These are phyloP conservation scores for Kernera saxatilis DNA, from an alignment of 345 rosid species.

Conservation along the genomic window DNA sequence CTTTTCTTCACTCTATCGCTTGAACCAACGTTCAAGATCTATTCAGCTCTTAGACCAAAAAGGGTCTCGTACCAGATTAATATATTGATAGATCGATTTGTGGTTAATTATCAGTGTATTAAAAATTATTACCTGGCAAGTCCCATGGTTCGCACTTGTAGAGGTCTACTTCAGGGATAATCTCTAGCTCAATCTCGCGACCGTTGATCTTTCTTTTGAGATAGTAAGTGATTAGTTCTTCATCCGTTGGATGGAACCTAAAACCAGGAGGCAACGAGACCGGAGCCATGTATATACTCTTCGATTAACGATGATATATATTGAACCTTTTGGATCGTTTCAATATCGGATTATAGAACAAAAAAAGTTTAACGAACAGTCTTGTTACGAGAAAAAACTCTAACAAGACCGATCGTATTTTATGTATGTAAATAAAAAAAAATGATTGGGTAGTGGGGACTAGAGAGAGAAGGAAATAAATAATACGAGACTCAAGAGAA, in stretches of 20 bases:
- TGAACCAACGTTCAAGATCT: background rate
- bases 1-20: slow-evolving; percentile 16
- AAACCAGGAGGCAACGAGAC: slow-evolving; percentile 78
- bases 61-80: background rate
- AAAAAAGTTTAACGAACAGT: background rate
- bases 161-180: slow-evolving; percentile 76
- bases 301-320: background rate
- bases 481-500: background rate
- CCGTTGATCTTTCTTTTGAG: slow-evolving; percentile 69
- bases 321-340: background rate
- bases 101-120: background rate
- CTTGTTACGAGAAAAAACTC: slow-evolving; percentile 18
- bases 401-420: slow-evolving; percentile 12
- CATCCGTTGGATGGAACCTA: slow-evolving; percentile 80
- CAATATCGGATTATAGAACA: background rate
- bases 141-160: slow-evolving; percentile 91
- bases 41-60: slow-evolving; percentile 7
- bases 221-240: slow-evolving; percentile 67
- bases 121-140: slow-evolving; percentile 49
- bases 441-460: background rate
- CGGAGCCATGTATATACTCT: slow-evolving; percentile 42
- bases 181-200: slow-evolving; percentile 56
- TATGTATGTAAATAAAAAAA: background rate
- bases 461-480: background rate
- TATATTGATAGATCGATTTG: background rate